Conservation (phyloP, 371 early-diverging fungal genomes). For the Mucor piriformis region DNA sequence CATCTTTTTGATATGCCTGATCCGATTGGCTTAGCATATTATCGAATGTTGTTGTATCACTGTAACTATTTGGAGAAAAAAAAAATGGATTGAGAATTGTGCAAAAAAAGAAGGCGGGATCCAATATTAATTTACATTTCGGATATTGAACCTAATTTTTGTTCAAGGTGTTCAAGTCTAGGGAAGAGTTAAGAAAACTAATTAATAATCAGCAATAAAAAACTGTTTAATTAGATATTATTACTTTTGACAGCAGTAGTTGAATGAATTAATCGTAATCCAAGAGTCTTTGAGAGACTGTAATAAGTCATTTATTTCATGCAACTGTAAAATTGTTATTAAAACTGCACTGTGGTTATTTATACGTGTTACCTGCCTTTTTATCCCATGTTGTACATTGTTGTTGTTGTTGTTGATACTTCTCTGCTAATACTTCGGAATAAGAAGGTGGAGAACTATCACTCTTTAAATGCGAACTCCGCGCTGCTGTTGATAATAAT, state of each 20-base stretch:
- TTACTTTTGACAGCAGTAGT: slow-evolving; percentile 14
- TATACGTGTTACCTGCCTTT: neutral
- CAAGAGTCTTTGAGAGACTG: slow-evolving; percentile 4
- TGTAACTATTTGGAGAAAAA: neutral
- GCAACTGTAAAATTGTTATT: neutral
- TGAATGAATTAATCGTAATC: neutral
- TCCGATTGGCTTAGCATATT: slow-evolving; percentile 6
- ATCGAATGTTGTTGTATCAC: slow-evolving; percentile 4
- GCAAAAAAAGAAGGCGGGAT: neutral
- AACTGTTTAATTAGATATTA: neutral
- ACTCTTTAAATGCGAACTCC: neutral
- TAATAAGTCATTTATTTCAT: slow-evolving; percentile 4
- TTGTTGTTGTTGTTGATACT: slow-evolving; percentile 12
- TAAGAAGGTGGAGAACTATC: slow-evolving; percentile 23
- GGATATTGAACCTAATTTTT: neutral
- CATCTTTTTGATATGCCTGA: slow-evolving; percentile 6
- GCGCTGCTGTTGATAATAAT: neutral
- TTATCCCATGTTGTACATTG: slow-evolving; percentile 3
- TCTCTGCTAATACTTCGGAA: slow-evolving; percentile 23
- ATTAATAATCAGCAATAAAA: neutral
- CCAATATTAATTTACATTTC: slow-evolving; percentile 14
- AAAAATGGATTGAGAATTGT: neutral
- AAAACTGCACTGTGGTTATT: neutral
- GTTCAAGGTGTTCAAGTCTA: slow-evolving; percentile 12
- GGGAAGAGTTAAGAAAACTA: neutral